Evolutionary conservation across 1,284 basidiomycete species (phyloP).

Genomic region (Malassezia caprae): DNA sequence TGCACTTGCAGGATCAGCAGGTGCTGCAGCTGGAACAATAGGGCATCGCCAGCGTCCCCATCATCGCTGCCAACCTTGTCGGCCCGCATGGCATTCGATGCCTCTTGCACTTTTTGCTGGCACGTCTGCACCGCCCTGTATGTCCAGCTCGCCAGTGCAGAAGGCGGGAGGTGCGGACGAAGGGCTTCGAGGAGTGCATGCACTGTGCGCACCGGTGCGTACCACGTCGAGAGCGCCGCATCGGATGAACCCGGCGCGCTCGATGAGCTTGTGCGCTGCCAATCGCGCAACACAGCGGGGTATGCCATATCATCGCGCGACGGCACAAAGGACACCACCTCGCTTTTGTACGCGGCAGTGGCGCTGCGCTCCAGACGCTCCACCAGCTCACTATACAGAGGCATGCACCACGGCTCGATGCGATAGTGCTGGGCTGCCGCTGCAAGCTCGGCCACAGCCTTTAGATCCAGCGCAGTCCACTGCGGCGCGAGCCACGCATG

Average conservation of each 20-base stretch:
- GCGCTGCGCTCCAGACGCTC: slow-evolving; percentile 3
- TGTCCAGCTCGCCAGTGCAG: background rate
- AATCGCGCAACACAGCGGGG: background rate
- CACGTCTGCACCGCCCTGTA: background rate
- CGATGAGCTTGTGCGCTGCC: background rate
- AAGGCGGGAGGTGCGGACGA: background rate
- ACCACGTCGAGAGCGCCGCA: slow-evolving; percentile 4
- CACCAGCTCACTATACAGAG: background rate
- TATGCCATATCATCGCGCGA: background rate
- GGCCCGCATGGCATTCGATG: background rate
- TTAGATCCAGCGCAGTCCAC: background rate
- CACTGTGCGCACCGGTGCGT: slow-evolving; percentile 9
- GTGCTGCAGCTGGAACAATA: slow-evolving; percentile 12
- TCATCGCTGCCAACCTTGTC: slow-evolving; percentile 8
- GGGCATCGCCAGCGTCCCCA: slow-evolving; percentile 6
- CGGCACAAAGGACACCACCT: background rate
- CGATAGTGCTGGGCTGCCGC: background rate
- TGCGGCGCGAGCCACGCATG: background rate
- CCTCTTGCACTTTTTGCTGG: background rate
- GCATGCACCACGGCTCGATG: background rate
- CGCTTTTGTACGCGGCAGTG: background rate
- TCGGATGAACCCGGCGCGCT: background rate
- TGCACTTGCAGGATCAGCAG: background rate
- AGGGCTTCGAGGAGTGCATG: background rate
- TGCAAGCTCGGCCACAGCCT: background rate